Percentiles rank a stretch among this genome's conserved stretches.
Conservation (phyloP, 2,329 filamentous ascomycete genomes). For the Monosporascus sp. region DNA sequence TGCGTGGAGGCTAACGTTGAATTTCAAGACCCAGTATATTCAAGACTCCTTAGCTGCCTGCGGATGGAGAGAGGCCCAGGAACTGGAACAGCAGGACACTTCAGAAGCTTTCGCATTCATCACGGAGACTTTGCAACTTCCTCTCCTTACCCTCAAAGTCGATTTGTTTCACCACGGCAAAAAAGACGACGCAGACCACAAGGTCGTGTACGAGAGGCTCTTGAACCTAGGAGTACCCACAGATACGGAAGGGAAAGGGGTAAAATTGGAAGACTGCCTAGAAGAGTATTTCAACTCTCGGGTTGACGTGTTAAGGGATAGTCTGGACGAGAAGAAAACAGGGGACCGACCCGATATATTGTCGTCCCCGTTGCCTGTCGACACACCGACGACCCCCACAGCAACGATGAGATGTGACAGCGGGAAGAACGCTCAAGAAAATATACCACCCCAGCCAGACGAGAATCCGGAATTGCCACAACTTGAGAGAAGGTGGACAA, state of each 20-base stretch:
- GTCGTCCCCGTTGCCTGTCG: constrained; percentile 20
- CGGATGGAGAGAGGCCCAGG: constrained; percentile 78
- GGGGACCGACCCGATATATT: constrained; percentile 30
- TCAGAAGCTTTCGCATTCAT: constrained; percentile 96
- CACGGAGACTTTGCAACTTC: constrained; percentile 81
- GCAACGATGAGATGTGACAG: constrained; percentile 30
- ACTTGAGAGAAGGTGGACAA: constrained; percentile 31
- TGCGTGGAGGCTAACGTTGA: constrained; percentile 18
- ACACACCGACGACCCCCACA: constrained; percentile 18
- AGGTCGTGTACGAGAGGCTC: constrained; percentile 85
- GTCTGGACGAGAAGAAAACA: constrained; percentile 43
- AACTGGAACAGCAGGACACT: constrained; percentile 83
- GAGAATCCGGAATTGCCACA: constrained; percentile 16
- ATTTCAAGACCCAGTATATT: constrained; percentile 67
- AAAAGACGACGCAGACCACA: constrained; percentile 83
- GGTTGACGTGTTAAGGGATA: constrained; percentile 80
- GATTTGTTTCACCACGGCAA: constrained; percentile 91
- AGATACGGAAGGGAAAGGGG: constrained; percentile 61
- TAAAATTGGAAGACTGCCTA: constrained; percentile 85
- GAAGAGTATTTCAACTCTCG: constrained; percentile 93
- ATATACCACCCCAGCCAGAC: constrained; percentile 10
- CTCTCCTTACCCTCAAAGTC: constrained; percentile 84
- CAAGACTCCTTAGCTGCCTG: constrained; percentile 79
- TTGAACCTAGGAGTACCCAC: constrained; percentile 87
- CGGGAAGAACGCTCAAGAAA: constrained; percentile 16